Evolutionary conservation across 2,329 filamentous ascomycete species (phyloP).

Genomic region (Tolypocladium album): DNA sequence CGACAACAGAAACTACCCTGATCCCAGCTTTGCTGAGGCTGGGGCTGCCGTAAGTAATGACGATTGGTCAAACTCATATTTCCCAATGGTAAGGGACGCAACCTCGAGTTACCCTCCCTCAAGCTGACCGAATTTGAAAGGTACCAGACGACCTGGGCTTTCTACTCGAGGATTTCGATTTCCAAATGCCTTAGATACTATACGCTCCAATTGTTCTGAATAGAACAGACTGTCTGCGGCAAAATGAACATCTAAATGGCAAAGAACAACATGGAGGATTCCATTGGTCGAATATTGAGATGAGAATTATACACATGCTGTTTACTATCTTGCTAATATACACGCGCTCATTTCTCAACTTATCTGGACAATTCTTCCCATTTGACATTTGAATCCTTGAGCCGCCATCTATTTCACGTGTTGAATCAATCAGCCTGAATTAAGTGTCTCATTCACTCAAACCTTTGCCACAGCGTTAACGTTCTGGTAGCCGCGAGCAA

Average conservation of each 20-base stretch:
- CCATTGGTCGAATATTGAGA: neutral
- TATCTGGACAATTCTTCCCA: too few relatives aligned
- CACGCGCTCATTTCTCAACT: neutral
- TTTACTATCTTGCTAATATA: neutral
- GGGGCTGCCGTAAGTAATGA: neutral
- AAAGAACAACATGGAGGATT: too few relatives aligned
- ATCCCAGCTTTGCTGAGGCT: neutral
- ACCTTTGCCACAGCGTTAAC: neutral
- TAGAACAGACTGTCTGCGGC: neutral
- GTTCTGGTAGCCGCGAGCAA: neutral
- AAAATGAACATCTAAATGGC: neutral
- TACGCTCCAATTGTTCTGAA: neutral
- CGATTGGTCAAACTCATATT: neutral
- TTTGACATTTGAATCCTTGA: too few relatives aligned
- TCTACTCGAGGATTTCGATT: neutral
- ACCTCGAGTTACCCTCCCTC: neutral
- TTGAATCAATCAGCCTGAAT: neutral
- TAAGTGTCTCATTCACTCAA: neutral
- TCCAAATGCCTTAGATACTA: neutral
- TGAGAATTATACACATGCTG: neutral
- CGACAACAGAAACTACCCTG: neutral
- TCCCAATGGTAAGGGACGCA: neutral
- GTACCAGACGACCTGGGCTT: neutral
- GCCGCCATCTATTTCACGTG: neutral
- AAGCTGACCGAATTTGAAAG: neutral